Conservation (phyloP, 2,329 filamentous ascomycete species). For the Exophiala alcalophila region DNA sequence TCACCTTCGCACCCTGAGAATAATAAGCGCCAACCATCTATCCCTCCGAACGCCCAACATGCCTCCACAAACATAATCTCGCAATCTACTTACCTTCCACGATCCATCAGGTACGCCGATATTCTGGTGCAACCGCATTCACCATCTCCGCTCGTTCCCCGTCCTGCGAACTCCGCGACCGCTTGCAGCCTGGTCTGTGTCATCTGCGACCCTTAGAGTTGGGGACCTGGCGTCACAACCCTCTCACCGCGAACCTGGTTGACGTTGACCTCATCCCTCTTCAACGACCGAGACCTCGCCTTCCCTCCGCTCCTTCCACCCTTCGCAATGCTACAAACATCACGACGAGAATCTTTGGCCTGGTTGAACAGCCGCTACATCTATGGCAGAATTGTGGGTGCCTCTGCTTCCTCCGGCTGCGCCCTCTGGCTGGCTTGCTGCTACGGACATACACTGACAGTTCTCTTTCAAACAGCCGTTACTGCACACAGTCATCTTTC, state of each 20-base stretch:
- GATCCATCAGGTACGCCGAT: too few relatives aligned
- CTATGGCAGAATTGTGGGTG: conserved; percentile 33
- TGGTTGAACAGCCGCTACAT: conserved; percentile 48
- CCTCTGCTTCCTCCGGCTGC: conserved; percentile 2
- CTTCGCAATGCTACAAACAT: conserved; percentile 41
- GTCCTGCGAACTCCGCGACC: too few relatives aligned
- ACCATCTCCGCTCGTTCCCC: too few relatives aligned
- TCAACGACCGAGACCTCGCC: conserved; percentile 21
- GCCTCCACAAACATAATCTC: too few relatives aligned
- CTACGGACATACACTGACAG: conserved; percentile 6
- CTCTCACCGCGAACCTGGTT: conserved; percentile 8
- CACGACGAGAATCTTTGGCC: conserved; percentile 43
- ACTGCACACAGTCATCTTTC: conserved; percentile 76
- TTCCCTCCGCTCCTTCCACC: conserved; percentile 27
- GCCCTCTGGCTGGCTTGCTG: neutral
- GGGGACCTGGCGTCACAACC: conserved; percentile 19
- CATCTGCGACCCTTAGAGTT: conserved; percentile 9
- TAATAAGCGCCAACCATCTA: too few relatives aligned
- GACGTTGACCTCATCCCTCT: conserved; percentile 17
- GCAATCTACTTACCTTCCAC: too few relatives aligned
- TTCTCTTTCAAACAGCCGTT: conserved; percentile 62
- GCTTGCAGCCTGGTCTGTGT: conserved; percentile 7
- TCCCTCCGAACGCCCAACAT: too few relatives aligned
- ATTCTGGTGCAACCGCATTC: too few relatives aligned
- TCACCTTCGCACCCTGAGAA: too few relatives aligned